These are phyloP conservation scores for Pythium apleroticum DNA, from an alignment of 352 stramenopile species.

Conservation along the genomic window DNA sequence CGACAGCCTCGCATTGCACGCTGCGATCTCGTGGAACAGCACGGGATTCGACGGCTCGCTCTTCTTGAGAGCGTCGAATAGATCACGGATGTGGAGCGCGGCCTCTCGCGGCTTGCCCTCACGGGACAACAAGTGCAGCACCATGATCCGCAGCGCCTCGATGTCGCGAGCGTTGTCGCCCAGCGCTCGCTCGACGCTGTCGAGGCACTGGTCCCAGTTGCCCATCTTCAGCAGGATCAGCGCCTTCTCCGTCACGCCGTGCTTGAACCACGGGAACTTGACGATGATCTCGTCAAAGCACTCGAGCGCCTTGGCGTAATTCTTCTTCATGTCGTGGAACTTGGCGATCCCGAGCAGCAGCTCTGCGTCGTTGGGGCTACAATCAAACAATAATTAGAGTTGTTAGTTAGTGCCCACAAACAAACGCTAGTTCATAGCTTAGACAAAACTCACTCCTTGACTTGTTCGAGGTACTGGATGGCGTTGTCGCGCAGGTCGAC, in stretches of 20 bases:
- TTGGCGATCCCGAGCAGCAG: slow-evolving; percentile 71
- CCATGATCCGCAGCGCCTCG: slow-evolving; percentile 64
- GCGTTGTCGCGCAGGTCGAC: slow-evolving; percentile 53
- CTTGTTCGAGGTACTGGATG: slow-evolving; percentile 69
- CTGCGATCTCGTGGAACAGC: slow-evolving; percentile 61
- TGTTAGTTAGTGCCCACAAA: neutral
- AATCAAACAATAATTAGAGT: neutral
- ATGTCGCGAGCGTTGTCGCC: slow-evolving; percentile 66
- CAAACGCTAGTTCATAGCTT: slow-evolving; percentile 1
- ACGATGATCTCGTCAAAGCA: slow-evolving; percentile 76
- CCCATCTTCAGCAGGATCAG: slow-evolving; percentile 82
- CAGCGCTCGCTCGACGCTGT: slow-evolving; percentile 73
- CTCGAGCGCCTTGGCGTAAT: slow-evolving; percentile 61
- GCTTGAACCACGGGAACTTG: slow-evolving; percentile 80
- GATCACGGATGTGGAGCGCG: slow-evolving; percentile 51
- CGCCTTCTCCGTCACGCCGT: slow-evolving; percentile 80
- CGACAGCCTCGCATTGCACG: slow-evolving; percentile 63
- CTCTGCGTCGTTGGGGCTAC: slow-evolving; percentile 67
- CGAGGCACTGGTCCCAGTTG: slow-evolving; percentile 84
- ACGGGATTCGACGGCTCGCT: slow-evolving; percentile 68
- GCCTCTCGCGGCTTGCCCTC: slow-evolving; percentile 59
- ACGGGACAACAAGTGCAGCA: slow-evolving; percentile 67
- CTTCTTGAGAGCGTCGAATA: slow-evolving; percentile 69
- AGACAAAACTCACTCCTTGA: slow-evolving; percentile 41
- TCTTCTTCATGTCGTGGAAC: slow-evolving; percentile 75